A percentile compares a stretch with the other conserved stretches of the same genome.
phyloP scores from a whole-genome alignment of 768 basidiomycete species.

The Cystobasidium tubakii region DNA sequence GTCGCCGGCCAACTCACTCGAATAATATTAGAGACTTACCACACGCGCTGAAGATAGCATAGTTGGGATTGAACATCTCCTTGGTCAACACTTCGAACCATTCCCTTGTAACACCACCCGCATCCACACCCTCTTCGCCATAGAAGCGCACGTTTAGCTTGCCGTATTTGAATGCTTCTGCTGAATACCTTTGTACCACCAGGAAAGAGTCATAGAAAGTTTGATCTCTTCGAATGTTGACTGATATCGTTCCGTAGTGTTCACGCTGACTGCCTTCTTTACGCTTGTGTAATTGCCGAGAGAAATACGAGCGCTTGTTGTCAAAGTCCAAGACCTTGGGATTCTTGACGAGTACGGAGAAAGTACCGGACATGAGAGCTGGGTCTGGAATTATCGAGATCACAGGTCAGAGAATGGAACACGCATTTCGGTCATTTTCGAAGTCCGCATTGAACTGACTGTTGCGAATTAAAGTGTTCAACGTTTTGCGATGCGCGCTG shows the following conservation, averaged over 20 bases:
- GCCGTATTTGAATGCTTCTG: slow-evolving; percentile 95
- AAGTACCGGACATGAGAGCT: slow-evolving; percentile 94
- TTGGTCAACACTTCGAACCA: slow-evolving; percentile 76
- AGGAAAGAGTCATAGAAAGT: slow-evolving; percentile 98
- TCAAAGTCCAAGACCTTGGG: slow-evolving; percentile 96
- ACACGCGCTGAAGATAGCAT: slow-evolving; percentile 61
- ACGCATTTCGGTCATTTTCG: background rate
- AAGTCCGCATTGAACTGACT: background rate
- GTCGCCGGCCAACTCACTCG: no score
- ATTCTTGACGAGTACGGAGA: slow-evolving; percentile 91
- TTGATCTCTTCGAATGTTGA: slow-evolving; percentile 70
- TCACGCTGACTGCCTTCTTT: slow-evolving; percentile 62
- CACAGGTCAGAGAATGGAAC: no score
- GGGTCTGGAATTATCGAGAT: slow-evolving; percentile 54
- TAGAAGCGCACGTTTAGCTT: slow-evolving; percentile 91
- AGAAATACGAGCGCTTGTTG: slow-evolving; percentile 96
- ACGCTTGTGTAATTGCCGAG: slow-evolving; percentile 80
- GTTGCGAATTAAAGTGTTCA: slow-evolving; percentile 87
- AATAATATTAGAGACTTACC: slow-evolving; percentile 15
- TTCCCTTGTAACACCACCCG: slow-evolving; percentile 83
- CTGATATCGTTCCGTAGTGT: slow-evolving; percentile 72
- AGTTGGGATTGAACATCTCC: slow-evolving; percentile 98
- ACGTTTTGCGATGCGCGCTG: slow-evolving; percentile 72
- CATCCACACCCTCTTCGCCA: slow-evolving; percentile 96
- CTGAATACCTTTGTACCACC: slow-evolving; percentile 76